Percentiles rank a stretch among this genome's conserved stretches.
Evolutionary conservation across 257 asterid species (phyloP).

Genomic region (Solanum appendiculatum): DNA sequence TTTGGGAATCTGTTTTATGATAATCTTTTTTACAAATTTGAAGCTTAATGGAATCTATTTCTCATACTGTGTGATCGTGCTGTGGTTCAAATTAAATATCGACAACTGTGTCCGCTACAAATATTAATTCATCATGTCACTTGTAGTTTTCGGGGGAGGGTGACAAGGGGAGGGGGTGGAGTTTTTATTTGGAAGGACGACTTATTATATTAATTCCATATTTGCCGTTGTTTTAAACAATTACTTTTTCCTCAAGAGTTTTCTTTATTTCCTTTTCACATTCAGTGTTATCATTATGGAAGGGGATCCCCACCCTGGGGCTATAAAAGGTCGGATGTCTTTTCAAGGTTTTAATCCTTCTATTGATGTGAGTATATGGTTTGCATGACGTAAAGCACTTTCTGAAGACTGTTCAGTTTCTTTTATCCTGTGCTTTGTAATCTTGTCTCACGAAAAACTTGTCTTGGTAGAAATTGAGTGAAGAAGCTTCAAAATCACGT

Average conservation of each 20-base stretch:
- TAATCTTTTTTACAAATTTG: background rate
- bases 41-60: background rate
- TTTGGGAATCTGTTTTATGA: background rate
- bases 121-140: background rate
- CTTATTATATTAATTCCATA: background rate
- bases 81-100: background rate
- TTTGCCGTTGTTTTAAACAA: background rate
- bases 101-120: background rate
- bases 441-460: slow-evolving; percentile 17
- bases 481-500: slow-evolving; percentile 35
- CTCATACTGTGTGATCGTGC: background rate
- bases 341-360: slow-evolving; percentile 85
- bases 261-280: slow-evolving; percentile 4
- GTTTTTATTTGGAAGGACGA: background rate
- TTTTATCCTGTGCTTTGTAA: background rate
- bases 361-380: slow-evolving; percentile 74
- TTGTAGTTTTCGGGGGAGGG: background rate
- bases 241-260: background rate
- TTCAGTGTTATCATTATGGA: slow-evolving; percentile 76
- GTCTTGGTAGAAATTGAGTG: slow-evolving; percentile 62
- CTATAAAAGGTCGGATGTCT: slow-evolving; percentile 80
- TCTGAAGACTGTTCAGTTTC: background rate
- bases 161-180: background rate
- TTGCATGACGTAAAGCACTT: slow-evolving; percentile 7
- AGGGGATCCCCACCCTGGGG: slow-evolving; percentile 87